A percentile compares a stretch with the other conserved stretches of the same genome.
These are phyloP conservation scores for Aureobasidium pullulans DNA, from an alignment of 2,329 filamentous ascomycete species.

Conservation along the genomic window DNA sequence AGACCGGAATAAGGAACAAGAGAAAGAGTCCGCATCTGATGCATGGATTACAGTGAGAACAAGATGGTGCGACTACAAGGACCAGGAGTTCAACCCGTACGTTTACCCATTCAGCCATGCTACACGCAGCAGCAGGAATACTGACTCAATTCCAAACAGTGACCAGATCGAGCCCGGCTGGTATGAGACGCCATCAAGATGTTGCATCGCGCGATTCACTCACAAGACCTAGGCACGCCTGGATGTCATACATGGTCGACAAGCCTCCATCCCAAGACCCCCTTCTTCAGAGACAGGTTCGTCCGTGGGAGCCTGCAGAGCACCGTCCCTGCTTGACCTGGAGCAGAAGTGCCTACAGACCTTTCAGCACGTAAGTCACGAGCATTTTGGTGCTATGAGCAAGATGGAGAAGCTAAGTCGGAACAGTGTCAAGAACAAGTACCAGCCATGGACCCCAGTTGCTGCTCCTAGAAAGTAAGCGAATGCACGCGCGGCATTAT, in stretches of 20 bases:
- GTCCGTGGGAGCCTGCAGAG: slow-evolving; percentile 68
- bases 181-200: slow-evolving; percentile 30
- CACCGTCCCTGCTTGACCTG: slow-evolving; percentile 69
- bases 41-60: slow-evolving; percentile 61
- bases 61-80: slow-evolving; percentile 95
- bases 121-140: neutral
- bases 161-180: slow-evolving; percentile 90
- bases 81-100: slow-evolving; percentile 73
- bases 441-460: slow-evolving; percentile 40
- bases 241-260: slow-evolving; percentile 92
- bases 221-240: slow-evolving; percentile 62
- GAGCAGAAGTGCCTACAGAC: slow-evolving; percentile 74
- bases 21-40: slow-evolving; percentile 1
- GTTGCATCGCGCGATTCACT: neutral
- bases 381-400: neutral
- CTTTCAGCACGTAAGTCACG: slow-evolving; percentile 82
- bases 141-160: slow-evolving; percentile 33
- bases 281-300: slow-evolving; percentile 57
- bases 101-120: slow-evolving; percentile 23
- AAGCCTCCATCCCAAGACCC: slow-evolving; percentile 73
- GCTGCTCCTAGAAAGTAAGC: slow-evolving; percentile 32
- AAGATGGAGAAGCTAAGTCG: neutral
- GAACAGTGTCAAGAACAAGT: slow-evolving; percentile 43
- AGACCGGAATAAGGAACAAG: slow-evolving; percentile 1
- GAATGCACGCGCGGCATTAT: neutral